Base-by-base conservation (phyloP, 208 protist genomes). In the Leishmania arabica region DNA sequence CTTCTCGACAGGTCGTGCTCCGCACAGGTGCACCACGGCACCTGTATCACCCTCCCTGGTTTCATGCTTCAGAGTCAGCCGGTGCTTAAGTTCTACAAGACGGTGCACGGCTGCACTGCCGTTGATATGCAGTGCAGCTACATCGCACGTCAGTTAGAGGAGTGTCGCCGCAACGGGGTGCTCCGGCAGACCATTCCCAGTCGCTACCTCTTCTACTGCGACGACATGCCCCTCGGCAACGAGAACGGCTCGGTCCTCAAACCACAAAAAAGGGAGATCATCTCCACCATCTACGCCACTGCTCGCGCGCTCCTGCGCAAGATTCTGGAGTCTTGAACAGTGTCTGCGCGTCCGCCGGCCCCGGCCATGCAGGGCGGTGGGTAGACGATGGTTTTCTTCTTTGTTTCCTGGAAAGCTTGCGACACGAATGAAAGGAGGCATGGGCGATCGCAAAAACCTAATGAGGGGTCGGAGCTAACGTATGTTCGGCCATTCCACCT, bases 101-200 rank as follows among this genome's bases (percentile, higher is more conserved):
- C 87, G 1, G 90, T 97, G 42, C 92, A 95, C 76, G 90, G 86
- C 40, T 95, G 91, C 85, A 91, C 81, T 1, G 80, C 88, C n/a
- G 58, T 96, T 24, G 95, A 97, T 42, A 96, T 96, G 95, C 90
- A 96, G 83, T 94, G 93, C 78, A 95, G 92, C 81, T 96, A 96
- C 78, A 85, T 96, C 27, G 92, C 90, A 27, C 86, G 92, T 2
- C 90, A 94, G 64, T 53, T 97, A 40, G 90, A 96, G 60, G 90
- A 96, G 79, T 92, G 90, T 77, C 89, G 83, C 7, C 83, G 92
- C 60, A 90, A 89, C 1, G 95, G 90, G 9, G 87, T 97, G 19
- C 75, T 97, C 2, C 77, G 66, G 3, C 49, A 86, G 21, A 78
- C 84, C 1, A 84, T 95, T 21, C 75, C 79, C 24, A 95, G 88